Evolutionary conservation across 2,329 filamentous ascomycete genomes (phyloP), one percentile per base, ranked within the genome.

Genomic region (Colletotrichum liaoningense): DNA sequence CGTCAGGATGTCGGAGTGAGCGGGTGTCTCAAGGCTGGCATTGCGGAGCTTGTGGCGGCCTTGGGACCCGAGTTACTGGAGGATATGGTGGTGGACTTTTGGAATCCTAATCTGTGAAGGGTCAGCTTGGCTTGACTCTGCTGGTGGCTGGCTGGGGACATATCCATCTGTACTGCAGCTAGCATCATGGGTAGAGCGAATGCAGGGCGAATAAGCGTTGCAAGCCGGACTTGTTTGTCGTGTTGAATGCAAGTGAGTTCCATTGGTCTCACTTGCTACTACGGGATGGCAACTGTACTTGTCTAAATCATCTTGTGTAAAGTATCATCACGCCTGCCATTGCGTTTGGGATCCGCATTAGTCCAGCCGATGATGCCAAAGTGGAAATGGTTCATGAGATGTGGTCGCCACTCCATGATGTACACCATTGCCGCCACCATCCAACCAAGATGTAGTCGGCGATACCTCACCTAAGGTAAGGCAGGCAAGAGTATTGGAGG

Each of bases 21-120:
- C 14, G 84, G 91, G 62, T 80, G 84, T 22, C 81, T 93, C 42
- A 93, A 92, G 78, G 88, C 89, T 0, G 85, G 87, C 46, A 87
- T 95, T 71, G 92, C 90, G 1, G 92, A 95, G 77, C 79, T 95
- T 63, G 88, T 91, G 4, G 92, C 93, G 4, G 89, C 89, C 12
- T 81, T 94, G 57, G 93, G 93, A 0, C 84, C 88, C 1, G 89
- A 92, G 56, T 79, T 92, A 62, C 85, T 90, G 57, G 82, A 81
- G 24, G 83, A 87, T 64, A 83, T 93, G 22, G 89, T 91, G 55
- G 81, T 95, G 16, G 88, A 93, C 77, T 88, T 93, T 49, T 73
- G 67, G 67, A 73, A 73, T n/a, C 71, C 67, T 22, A 33, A 11
- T 19, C 8, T 57, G 24, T 65, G 30, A 65, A 24, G 2, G 16